Percentiles rank a stretch among this genome's conserved stretches.
Evolutionary conservation across 768 basidiomycete genomes (phyloP).

Genomic region (Amanita thiersii): DNA sequence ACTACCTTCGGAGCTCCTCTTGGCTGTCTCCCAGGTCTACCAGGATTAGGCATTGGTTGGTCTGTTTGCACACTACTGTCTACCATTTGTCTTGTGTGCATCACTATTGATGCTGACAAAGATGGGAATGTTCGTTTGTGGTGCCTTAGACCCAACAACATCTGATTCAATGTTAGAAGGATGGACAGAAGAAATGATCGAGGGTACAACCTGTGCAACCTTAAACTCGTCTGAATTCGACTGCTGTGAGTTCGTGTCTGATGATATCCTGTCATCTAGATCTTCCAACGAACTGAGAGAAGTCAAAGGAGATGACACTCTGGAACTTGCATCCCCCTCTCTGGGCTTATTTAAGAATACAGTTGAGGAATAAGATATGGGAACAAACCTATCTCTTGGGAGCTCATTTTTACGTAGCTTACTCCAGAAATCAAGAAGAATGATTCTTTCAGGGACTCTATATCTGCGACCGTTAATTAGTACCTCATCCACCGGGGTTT

Average conservation of each 20-base stretch:
- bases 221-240: constrained; percentile 41
- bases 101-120: constrained; percentile 6
- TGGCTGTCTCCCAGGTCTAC: neutral
- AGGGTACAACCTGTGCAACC: constrained; percentile 43
- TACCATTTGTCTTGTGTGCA: constrained; percentile 14
- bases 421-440: constrained; percentile 94
- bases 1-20: constrained; percentile 1
- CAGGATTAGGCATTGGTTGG: constrained; percentile 4
- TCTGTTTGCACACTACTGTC: constrained; percentile 24
- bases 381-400: constrained; percentile 33
- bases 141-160: constrained; percentile 2
- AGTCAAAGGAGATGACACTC: constrained; percentile 64
- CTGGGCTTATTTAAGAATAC: constrained; percentile 14
- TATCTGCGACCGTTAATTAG: constrained; percentile 86
- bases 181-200: neutral
- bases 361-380: neutral
- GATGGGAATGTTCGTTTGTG: constrained; percentile 1
- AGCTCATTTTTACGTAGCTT: constrained; percentile 48
- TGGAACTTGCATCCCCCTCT: constrained; percentile 34
- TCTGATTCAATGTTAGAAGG: neutral
- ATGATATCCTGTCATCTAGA: constrained; percentile 30
- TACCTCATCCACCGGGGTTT: constrained; percentile 69
- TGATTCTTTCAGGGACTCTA: constrained; percentile 85
- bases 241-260: constrained; percentile 18
- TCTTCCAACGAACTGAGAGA: constrained; percentile 70